Evolutionary conservation across 2,329 filamentous ascomycete species (phyloP).

Genomic region (Graphium sp.): DNA sequence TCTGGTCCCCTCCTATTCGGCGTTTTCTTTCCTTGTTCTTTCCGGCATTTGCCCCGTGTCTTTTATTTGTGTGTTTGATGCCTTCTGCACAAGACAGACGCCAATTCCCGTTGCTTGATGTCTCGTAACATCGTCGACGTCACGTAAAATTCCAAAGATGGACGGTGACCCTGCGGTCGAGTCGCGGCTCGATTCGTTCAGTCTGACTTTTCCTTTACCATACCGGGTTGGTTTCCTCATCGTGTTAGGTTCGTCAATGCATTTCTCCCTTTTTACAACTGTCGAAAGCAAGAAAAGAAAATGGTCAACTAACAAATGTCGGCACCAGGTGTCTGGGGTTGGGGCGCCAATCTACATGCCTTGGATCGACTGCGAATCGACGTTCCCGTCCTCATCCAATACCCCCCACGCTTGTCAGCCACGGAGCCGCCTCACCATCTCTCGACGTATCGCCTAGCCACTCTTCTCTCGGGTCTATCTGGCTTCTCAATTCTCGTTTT

Average conservation of each 20-base stretch:
- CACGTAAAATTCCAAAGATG: no score
- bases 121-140: no score
- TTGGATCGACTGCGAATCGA: slow-evolving; percentile 69
- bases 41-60: no score
- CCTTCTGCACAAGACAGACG: no score
- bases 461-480: slow-evolving; percentile 57
- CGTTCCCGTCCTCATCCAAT: slow-evolving; percentile 71
- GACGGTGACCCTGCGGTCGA: no score
- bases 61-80: no score
- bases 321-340: slow-evolving; percentile 72
- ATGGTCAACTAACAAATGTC: background rate
- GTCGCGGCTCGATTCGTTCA: slow-evolving; percentile 82
- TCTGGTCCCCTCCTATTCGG: no score
- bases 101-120: no score
- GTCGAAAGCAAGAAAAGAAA: background rate
- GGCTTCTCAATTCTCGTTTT: slow-evolving; percentile 59
- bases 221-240: slow-evolving; percentile 78
- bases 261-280: background rate
- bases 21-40: no score
- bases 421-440: slow-evolving; percentile 60
- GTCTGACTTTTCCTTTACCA: slow-evolving; percentile 71
- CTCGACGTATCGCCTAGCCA: slow-evolving; percentile 75
- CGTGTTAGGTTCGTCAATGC: slow-evolving; percentile 46
- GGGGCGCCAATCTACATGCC: slow-evolving; percentile 83
- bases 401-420: slow-evolving; percentile 56